A percentile compares a stretch with the other conserved stretches of the same genome.
These are phyloP conservation scores for Blastocystis sp. DNA, from an alignment of 352 stramenopile species.

Conservation along the genomic window DNA sequence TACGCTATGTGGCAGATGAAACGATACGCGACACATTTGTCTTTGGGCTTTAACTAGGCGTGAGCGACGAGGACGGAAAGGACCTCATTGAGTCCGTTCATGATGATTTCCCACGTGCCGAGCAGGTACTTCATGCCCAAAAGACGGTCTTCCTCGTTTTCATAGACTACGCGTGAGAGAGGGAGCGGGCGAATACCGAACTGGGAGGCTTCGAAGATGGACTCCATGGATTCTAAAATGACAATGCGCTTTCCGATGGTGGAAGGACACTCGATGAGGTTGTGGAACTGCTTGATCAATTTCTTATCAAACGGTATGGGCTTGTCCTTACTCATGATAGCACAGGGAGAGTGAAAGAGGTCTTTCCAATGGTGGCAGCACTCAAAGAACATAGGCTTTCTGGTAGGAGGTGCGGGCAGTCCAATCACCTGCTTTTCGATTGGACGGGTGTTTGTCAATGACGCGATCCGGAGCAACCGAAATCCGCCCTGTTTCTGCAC, in stretches of 20 bases:
- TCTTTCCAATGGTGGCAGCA: slow-evolving; percentile 16
- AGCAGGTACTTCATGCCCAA: slow-evolving; percentile 45
- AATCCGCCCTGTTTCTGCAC: neutral
- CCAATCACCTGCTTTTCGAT: neutral
- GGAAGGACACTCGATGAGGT: slow-evolving; percentile 44
- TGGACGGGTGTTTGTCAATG: neutral
- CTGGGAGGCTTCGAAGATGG: neutral
- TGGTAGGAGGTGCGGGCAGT: neutral
- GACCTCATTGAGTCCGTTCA: slow-evolving; percentile 32
- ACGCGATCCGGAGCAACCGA: neutral
- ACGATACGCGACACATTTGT: slow-evolving; percentile 39
- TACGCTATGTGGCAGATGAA: slow-evolving; percentile 65
- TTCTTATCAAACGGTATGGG: slow-evolving; percentile 48
- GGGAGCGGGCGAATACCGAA: neutral
- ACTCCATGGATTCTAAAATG: slow-evolving; percentile 53
- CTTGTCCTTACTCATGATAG: slow-evolving; percentile 49
- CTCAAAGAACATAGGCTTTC: slow-evolving; percentile 41
- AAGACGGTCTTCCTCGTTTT: slow-evolving; percentile 28
- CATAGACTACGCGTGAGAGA: slow-evolving; percentile 13
- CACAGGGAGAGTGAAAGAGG: neutral
- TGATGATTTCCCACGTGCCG: slow-evolving; percentile 34
- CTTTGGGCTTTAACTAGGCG: slow-evolving; percentile 10
- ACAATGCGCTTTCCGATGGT: slow-evolving; percentile 33
- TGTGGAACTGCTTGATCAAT: slow-evolving; percentile 55
- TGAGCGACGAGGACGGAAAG: neutral